Percentiles rank a stretch among this genome's conserved stretches.
Evolutionary conservation across 768 basidiomycete genomes (phyloP).

Genomic region (Myochromella boudieri): DNA sequence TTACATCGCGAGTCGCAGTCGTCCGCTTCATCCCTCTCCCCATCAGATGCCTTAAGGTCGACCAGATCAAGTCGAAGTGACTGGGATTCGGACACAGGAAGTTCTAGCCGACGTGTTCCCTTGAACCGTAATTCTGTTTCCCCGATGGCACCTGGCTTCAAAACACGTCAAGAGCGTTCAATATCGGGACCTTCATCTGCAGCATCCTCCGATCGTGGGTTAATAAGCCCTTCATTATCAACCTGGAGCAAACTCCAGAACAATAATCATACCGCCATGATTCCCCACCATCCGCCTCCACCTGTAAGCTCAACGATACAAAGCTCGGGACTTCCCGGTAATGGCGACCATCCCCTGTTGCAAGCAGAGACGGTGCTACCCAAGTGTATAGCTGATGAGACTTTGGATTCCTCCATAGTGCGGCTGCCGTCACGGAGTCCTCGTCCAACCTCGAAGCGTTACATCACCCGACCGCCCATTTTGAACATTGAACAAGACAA

Average conservation of each 20-base stretch:
- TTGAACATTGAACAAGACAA: constrained; percentile 45
- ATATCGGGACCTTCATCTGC: constrained; percentile 39
- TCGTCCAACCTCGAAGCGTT: constrained; percentile 55
- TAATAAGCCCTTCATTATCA: constrained; percentile 31
- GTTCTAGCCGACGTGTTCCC: constrained; percentile 55
- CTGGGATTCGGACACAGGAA: constrained; percentile 53
- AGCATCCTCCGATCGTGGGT: constrained; percentile 37
- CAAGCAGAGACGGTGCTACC: too few relatives aligned
- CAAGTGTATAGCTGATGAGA: too few relatives aligned
- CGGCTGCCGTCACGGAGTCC: constrained; percentile 36
- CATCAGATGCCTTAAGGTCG: constrained; percentile 45
- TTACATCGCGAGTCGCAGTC: constrained; percentile 59
- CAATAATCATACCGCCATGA: constrained; percentile 34
- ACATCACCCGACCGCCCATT: constrained; percentile 43
- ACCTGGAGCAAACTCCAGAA: constrained; percentile 18
- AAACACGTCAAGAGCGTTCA: constrained; percentile 36
- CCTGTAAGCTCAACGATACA: too few relatives aligned
- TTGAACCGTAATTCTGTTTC: constrained; percentile 69
- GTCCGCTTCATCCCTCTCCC: constrained; percentile 62
- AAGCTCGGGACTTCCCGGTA: too few relatives aligned
- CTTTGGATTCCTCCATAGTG: constrained; percentile 50
- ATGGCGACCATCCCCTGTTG: too few relatives aligned
- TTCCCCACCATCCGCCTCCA: constrained; percentile 36
- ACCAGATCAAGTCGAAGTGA: constrained; percentile 43
- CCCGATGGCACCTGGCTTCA: constrained; percentile 63